These are phyloP conservation scores for Elsinoe arachidis DNA, from an alignment of 2,329 filamentous ascomycete species.

Conservation along the genomic window DNA sequence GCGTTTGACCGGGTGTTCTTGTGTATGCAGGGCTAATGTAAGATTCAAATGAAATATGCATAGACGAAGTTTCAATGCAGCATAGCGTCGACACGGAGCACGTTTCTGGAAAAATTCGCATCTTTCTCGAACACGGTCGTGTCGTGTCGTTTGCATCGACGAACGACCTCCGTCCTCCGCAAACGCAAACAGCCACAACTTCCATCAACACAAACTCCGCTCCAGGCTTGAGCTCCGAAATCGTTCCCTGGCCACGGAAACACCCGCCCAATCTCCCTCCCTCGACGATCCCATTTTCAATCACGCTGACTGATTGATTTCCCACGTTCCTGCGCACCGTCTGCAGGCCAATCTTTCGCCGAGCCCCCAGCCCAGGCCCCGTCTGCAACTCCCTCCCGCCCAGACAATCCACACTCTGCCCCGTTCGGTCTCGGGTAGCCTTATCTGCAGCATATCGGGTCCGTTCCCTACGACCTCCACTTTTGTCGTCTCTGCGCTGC, in stretches of 20 bases:
- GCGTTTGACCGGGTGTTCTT: background rate
- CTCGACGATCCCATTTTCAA: slow-evolving; percentile 7
- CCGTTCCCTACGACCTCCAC: background rate
- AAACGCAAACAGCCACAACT: no score
- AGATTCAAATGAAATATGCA: background rate
- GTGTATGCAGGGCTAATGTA: background rate
- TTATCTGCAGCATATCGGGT: slow-evolving; percentile 8
- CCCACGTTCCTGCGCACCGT: background rate
- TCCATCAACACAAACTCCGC: no score
- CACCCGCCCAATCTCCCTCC: background rate
- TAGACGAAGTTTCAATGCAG: background rate
- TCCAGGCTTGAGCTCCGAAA: background rate
- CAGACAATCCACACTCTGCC: background rate
- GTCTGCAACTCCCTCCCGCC: background rate
- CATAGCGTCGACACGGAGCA: background rate
- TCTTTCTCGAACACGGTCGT: no score
- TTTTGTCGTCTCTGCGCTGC: no score
- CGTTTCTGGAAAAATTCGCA: no score
- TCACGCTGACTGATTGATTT: slow-evolving; percentile 2
- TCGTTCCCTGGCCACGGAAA: background rate
- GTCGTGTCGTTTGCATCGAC: no score
- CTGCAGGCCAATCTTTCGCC: no score
- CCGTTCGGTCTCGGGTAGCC: background rate
- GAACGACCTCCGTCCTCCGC: no score
- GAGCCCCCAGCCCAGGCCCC: background rate